Evolutionary conservation across 441 rosid genomes (phyloP), one percentile per base, ranked within the genome.

Genomic region (Rhodomyrtus psidioides): DNA sequence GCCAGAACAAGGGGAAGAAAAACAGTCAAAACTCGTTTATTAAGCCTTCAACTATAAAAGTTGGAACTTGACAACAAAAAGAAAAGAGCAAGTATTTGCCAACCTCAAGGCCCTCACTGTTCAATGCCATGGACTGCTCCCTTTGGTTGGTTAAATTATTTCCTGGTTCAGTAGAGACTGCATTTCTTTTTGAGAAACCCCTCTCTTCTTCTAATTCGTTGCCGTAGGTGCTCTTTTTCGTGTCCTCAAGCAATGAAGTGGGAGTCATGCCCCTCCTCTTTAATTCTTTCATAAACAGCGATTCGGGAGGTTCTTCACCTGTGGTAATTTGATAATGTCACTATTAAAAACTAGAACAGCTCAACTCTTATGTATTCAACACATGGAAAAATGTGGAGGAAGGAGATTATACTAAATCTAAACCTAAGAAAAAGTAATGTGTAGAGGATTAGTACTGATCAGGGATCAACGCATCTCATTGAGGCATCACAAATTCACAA

Each of bases 51-150:
- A 34, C 39, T 30, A 51, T 44, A 82, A 3, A 21, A 86, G 65
- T 42, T 44, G 27, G 70, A 34, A 70, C 49, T 70, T 70, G 79
- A 27, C 5, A 82, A 60, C 26, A 60, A 56, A 53, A 57, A 75
- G 28, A 39, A 81, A 65, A 54, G 57, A 53, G 14, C 59, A 23
- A 27, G 57, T 56, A 75, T 15, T 42, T 49, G 83, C 70, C 24
- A 90, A 97, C 99, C 99, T 96, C 98, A 85, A 97, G 95, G 86
- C 99, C 99, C 93, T 97, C 99, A 56, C 99, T 97, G 91, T 96
- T 95, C 90, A 97, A 90, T 49, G 96, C 93, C 94, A 96, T 91
- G 17, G 99, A 97, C n/a, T 87, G 90, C 89, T 96, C 96, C 89
- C 98, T 94, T 87, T 96, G 99, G 90, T 97, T 94, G 70, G 91